A percentile compares a stretch with the other conserved stretches of the same genome.
phyloP scores from a whole-genome alignment of 73 alveolate species.

The Paramecium sexaurelia region DNA sequence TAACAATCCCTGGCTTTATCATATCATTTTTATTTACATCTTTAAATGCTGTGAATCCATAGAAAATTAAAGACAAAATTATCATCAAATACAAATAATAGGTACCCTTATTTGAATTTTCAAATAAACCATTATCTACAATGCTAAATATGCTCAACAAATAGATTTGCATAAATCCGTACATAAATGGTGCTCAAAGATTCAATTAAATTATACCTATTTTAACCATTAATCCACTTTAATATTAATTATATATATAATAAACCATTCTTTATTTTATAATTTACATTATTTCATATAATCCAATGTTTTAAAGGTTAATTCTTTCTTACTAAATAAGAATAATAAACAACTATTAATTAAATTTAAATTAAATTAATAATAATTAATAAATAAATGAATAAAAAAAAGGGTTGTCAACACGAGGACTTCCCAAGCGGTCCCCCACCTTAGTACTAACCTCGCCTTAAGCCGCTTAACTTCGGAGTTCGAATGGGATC shows the following conservation, averaged over 20 bases:
- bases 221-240: background rate
- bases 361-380: no score
- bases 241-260: background rate
- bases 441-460: slow-evolving; percentile 99
- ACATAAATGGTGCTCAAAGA: background rate
- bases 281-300: no score
- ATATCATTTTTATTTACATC: background rate
- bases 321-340: background rate
- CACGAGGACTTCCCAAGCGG: slow-evolving; percentile 99
- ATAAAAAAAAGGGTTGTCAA: slow-evolving; percentile 79
- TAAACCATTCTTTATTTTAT: no score
- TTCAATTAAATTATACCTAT: background rate
- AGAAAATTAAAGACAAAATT: background rate
- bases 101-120: background rate
- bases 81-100: background rate
- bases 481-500: slow-evolving; percentile 99
- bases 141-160: background rate
- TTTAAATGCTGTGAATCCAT: background rate
- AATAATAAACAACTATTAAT: background rate
- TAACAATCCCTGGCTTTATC: slow-evolving; percentile 4
- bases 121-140: background rate
- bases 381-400: background rate
- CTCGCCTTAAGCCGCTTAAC: slow-evolving; percentile 99
- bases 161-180: background rate
- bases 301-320: no score